These are phyloP conservation scores for Alternaria arbusti DNA, from an alignment of 2,329 filamentous ascomycete species.

Conservation along the genomic window DNA sequence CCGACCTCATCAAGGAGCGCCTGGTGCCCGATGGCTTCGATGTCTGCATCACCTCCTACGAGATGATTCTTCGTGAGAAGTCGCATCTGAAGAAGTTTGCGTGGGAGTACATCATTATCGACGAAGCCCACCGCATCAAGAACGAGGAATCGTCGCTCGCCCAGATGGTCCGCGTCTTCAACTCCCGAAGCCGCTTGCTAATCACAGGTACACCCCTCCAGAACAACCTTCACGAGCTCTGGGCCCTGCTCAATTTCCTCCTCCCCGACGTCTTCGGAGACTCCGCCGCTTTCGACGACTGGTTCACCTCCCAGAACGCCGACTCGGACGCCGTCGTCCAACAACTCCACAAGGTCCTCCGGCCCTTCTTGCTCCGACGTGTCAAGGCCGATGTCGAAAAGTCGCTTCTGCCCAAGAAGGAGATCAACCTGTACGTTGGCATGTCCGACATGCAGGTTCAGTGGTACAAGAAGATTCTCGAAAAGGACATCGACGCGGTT, in stretches of 20 bases:
- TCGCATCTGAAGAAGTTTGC: slow-evolving; percentile 94
- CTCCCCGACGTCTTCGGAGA: slow-evolving; percentile 99
- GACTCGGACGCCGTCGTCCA: slow-evolving; percentile 97
- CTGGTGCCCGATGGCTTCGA: slow-evolving; percentile 96
- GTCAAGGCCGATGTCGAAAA: slow-evolving; percentile 99
- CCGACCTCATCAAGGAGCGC: slow-evolving; percentile 85
- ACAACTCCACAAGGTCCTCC: slow-evolving; percentile 89
- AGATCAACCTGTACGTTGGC: slow-evolving; percentile 94
- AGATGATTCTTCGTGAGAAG: slow-evolving; percentile 98
- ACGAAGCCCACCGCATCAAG: slow-evolving; percentile 98
- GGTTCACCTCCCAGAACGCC: slow-evolving; percentile 89
- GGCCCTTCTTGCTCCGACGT: slow-evolving; percentile 91
- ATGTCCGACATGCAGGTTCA: slow-evolving; percentile 99
- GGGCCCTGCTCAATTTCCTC: slow-evolving; percentile 96
- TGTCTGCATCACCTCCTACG: slow-evolving; percentile 97
- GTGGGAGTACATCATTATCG: slow-evolving; percentile 99
- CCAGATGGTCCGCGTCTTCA: slow-evolving; percentile 95
- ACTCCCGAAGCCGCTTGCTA: slow-evolving; percentile 90
- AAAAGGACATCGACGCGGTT: slow-evolving; percentile 98
- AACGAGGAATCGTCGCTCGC: slow-evolving; percentile 98
- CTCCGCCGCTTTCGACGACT: slow-evolving; percentile 94
- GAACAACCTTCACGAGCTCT: slow-evolving; percentile 97
- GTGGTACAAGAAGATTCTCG: slow-evolving; percentile 98
- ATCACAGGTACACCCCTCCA: slow-evolving; percentile 97
- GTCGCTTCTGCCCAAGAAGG: slow-evolving; percentile 95